Evolutionary conservation across 352 stramenopile species (phyloP).

Genomic region (Bremia lactucae): DNA sequence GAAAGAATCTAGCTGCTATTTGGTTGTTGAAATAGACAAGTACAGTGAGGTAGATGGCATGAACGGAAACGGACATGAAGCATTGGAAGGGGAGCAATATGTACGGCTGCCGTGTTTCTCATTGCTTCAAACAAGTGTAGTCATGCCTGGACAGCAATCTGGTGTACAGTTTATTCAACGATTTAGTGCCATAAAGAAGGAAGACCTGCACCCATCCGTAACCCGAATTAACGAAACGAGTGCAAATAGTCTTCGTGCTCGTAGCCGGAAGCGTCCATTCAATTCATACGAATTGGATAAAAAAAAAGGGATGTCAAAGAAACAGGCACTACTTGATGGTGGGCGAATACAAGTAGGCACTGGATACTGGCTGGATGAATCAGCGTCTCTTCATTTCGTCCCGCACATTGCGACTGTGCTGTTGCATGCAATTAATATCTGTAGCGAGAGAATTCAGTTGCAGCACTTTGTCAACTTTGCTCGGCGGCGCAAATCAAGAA

Average conservation of each 20-base stretch:
- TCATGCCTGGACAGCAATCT: constrained; percentile 41
- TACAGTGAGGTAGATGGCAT: constrained; percentile 61
- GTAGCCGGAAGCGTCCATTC: constrained; percentile 29
- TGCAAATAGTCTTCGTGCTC: constrained; percentile 14
- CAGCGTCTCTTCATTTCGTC: constrained; percentile 24
- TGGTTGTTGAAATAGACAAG: constrained; percentile 82
- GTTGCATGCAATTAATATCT: constrained; percentile 78
- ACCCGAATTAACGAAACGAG: constrained; percentile 37
- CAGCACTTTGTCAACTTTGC: constrained; percentile 85
- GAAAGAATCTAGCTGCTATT: constrained; percentile 76
- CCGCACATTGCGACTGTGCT: constrained; percentile 68
- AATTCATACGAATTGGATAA: constrained; percentile 9
- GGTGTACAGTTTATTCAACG: constrained; percentile 81
- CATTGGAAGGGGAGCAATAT: constrained; percentile 45
- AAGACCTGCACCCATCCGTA: constrained; percentile 52
- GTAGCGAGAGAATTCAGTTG: constrained; percentile 74
- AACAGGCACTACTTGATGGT: constrained; percentile 24
- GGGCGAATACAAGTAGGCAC: constrained; percentile 18
- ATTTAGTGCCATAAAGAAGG: constrained; percentile 71
- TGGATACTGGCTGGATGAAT: constrained; percentile 22
- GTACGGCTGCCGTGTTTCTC: constrained; percentile 74
- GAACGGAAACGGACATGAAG: constrained; percentile 40
- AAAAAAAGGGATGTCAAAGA: constrained; percentile 15
- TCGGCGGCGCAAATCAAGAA: constrained; percentile 66
- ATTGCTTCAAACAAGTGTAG: constrained; percentile 58